These are phyloP conservation scores for Elaeagnus macrophylla DNA, from an alignment of 306 rosid genomes.

Conservation along the genomic window DNA sequence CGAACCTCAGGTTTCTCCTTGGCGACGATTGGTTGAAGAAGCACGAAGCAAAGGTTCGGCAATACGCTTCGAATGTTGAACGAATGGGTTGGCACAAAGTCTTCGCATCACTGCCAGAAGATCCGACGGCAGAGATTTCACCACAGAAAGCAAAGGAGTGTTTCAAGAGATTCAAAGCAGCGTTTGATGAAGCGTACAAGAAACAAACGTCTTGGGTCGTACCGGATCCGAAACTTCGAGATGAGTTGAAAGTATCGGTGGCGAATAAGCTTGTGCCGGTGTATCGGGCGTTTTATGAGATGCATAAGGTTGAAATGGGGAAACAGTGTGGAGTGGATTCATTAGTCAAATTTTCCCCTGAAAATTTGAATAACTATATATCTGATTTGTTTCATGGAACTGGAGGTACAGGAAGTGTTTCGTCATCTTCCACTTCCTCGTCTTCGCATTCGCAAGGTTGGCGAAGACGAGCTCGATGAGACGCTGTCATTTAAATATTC, in stretches of 20 bases:
- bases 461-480: slow-evolving; percentile 13
- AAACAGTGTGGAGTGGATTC: slow-evolving; percentile 22
- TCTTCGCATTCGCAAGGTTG: slow-evolving; percentile 14
- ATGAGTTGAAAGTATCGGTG: slow-evolving; percentile 41
- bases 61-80: slow-evolving; percentile 57
- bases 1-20: slow-evolving; percentile 45
- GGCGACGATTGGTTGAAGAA: slow-evolving; percentile 56
- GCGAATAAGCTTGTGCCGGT: slow-evolving; percentile 26
- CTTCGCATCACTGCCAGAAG: slow-evolving; percentile 35
- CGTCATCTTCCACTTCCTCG: slow-evolving; percentile 29
- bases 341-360: slow-evolving; percentile 30
- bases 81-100: slow-evolving; percentile 73
- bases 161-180: slow-evolving; percentile 31
- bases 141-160: slow-evolving; percentile 32
- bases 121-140: slow-evolving; percentile 41
- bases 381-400: slow-evolving; percentile 44
- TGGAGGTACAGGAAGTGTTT: slow-evolving; percentile 25
- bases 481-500: background rate
- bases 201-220: slow-evolving; percentile 57
- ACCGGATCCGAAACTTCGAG: slow-evolving; percentile 45
- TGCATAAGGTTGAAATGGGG: slow-evolving; percentile 19
- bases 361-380: slow-evolving; percentile 43
- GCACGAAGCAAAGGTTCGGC: slow-evolving; percentile 61
- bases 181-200: slow-evolving; percentile 41
- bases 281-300: slow-evolving; percentile 33